These are phyloP conservation scores for Diplosphaera chodatii DNA, from an alignment of 139 green algal genomes.

Conservation along the genomic window DNA sequence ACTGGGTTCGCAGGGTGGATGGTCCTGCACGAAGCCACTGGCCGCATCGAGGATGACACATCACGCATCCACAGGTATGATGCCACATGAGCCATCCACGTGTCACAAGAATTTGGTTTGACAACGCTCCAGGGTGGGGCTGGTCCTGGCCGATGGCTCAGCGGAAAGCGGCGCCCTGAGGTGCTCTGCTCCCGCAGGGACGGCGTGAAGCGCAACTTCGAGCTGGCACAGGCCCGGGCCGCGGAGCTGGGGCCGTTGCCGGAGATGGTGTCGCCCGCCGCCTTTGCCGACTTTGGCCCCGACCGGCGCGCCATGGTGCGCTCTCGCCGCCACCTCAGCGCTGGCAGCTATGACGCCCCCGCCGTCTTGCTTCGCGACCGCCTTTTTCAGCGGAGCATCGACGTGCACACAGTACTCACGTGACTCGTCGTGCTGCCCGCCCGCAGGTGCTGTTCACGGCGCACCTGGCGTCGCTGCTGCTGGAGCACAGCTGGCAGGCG, in stretches of 20 bases:
- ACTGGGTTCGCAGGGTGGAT: slow-evolving; percentile 24
- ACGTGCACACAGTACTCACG: too few relatives aligned
- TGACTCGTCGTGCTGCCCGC: too few relatives aligned
- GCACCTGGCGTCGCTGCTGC: slow-evolving; percentile 62
- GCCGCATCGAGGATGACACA: slow-evolving; percentile 26
- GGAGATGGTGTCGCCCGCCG: slow-evolving; percentile 47
- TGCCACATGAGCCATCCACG: too few relatives aligned
- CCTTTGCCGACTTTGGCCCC: slow-evolving; percentile 4
- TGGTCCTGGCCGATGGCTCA: too few relatives aligned
- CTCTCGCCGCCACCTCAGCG: neutral
- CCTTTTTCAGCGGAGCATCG: too few relatives aligned
- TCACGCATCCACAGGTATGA: neutral
- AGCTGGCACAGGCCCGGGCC: slow-evolving; percentile 32
- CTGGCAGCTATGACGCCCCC: too few relatives aligned
- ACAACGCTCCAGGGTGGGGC: too few relatives aligned
- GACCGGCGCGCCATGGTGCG: slow-evolving; percentile 1
- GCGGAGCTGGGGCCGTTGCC: slow-evolving; percentile 56
- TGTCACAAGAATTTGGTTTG: too few relatives aligned
- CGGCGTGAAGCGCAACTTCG: slow-evolving; percentile 60
- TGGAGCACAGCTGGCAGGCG: slow-evolving; percentile 20
- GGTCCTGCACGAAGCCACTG: slow-evolving; percentile 38
- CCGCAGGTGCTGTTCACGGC: slow-evolving; percentile 56
- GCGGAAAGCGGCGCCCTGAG: neutral
- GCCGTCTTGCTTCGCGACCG: too few relatives aligned
- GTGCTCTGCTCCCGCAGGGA: slow-evolving; percentile 7